Percentiles rank a stretch among this genome's conserved stretches.
These are phyloP conservation scores for Andrographis paniculata DNA, from an alignment of 305 asterid species.

Conservation along the genomic window DNA sequence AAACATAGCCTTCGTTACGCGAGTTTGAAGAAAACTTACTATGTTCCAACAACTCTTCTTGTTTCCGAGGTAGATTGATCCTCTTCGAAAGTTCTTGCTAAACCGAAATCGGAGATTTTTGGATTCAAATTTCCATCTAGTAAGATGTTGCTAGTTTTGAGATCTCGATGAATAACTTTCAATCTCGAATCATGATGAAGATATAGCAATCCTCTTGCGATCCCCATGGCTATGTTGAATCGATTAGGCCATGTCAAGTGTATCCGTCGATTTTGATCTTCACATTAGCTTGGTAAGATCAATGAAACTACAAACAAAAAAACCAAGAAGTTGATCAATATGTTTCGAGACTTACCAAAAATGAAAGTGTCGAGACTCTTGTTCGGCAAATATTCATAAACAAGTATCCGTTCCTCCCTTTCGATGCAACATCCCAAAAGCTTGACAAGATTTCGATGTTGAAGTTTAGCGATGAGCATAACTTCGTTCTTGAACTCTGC, in stretches of 20 bases:
- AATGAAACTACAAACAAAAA: too few relatives aligned
- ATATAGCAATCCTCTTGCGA: conserved; percentile 29
- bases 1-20: too few relatives aligned
- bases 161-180: conserved; percentile 29
- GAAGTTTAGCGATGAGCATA: conserved; percentile 23
- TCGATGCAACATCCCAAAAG: conserved; percentile 32
- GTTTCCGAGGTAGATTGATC: conserved; percentile 17
- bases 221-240: conserved; percentile 26
- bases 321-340: too few relatives aligned
- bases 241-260: conserved; percentile 30
- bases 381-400: conserved; percentile 32
- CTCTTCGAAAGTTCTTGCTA: conserved; percentile 28
- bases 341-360: conserved; percentile 18
- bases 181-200: conserved; percentile 33
- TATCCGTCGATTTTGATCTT: conserved; percentile 24
- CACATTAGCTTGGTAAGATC: conserved; percentile 4
- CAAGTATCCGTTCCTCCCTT: conserved; percentile 26
- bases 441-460: conserved; percentile 26
- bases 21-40: conserved; percentile 24
- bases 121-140: conserved; percentile 25
- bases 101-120: conserved; percentile 34
- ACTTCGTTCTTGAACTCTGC: conserved; percentile 26
- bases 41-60: conserved; percentile 27
- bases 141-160: conserved; percentile 33
- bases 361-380: conserved; percentile 25